A percentile compares a stretch with the other conserved stretches of the same genome.
phyloP scores from a whole-genome alignment of 805 yeast genomes.

The Cyberlindnera euphorbiae region DNA sequence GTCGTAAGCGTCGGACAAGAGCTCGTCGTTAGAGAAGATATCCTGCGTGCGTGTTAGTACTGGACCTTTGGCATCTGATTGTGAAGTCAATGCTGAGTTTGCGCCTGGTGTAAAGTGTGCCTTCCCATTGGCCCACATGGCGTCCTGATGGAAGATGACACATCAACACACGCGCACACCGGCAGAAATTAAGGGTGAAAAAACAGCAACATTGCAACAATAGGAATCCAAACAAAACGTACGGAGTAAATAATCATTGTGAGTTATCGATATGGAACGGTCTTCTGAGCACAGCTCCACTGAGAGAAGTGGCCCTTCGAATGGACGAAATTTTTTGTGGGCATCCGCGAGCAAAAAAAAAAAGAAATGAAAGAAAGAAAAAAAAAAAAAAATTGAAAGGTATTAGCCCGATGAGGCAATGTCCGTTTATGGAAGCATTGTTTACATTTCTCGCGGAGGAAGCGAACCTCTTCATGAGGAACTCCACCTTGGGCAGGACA shows the following conservation, averaged over 20 bases:
- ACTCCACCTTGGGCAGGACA: too few relatives aligned
- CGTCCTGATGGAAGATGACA: too few relatives aligned
- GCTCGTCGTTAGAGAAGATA: conserved; percentile 91
- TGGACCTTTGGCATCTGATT: background rate
- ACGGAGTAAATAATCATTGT: conserved; percentile 15
- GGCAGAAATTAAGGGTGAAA: too few relatives aligned
- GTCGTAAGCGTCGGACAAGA: conserved; percentile 96
- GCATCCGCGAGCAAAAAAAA: conserved; percentile 2
- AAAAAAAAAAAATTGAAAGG: conserved; percentile 4
- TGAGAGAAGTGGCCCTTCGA: too few relatives aligned
- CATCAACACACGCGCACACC: too few relatives aligned
- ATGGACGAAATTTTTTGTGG: conserved; percentile 10
- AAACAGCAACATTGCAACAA: too few relatives aligned
- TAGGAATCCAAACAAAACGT: too few relatives aligned
- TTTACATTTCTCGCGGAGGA: background rate
- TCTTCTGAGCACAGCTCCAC: too few relatives aligned
- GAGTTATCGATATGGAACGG: conserved; percentile 2
- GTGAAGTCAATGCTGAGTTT: background rate
- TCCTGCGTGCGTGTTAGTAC: conserved; percentile 41
- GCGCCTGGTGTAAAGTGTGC: background rate
- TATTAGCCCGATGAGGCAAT: background rate
- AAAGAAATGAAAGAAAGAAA: conserved; percentile 7
- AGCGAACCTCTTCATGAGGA: too few relatives aligned
- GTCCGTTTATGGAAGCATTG: background rate
- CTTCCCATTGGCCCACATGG: too few relatives aligned